phyloP scores from a whole-genome alignment of 352 stramenopile genomes.

The Phytophthora tentaculata region DNA sequence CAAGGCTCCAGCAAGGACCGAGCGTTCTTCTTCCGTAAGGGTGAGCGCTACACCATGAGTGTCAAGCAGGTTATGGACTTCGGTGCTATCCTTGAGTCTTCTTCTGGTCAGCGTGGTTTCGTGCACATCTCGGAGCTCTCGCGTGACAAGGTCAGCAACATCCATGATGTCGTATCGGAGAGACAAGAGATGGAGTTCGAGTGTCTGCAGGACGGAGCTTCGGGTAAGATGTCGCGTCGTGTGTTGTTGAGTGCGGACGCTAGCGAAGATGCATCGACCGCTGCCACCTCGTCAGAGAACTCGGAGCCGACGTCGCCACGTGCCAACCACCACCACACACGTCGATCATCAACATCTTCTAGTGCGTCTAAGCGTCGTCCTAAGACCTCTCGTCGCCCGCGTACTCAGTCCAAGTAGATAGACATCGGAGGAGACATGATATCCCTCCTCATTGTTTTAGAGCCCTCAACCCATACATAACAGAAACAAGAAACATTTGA shows the following conservation, averaged over 20 bases:
- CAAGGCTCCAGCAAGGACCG: slow-evolving; percentile 20
- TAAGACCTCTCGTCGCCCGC: slow-evolving; percentile 36
- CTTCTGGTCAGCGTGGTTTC: slow-evolving; percentile 89
- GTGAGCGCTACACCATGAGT: slow-evolving; percentile 91
- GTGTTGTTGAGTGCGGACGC: slow-evolving; percentile 38
- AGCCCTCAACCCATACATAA: too few species aligned
- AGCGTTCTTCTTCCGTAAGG: slow-evolving; percentile 83
- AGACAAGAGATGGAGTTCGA: slow-evolving; percentile 83
- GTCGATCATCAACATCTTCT: slow-evolving; percentile 40
- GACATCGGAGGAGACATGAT: neutral
- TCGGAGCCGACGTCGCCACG: slow-evolving; percentile 11
- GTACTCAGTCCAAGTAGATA: slow-evolving; percentile 42
- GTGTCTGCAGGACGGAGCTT: slow-evolving; percentile 79
- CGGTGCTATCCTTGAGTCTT: slow-evolving; percentile 90
- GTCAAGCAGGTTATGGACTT: slow-evolving; percentile 96
- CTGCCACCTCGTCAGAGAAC: slow-evolving; percentile 10
- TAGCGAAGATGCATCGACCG: slow-evolving; percentile 13
- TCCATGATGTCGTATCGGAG: slow-evolving; percentile 61
- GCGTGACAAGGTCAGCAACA: slow-evolving; percentile 66
- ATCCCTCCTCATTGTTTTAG: slow-evolving; percentile 28
- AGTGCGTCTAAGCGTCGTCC: slow-evolving; percentile 34
- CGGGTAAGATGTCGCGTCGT: slow-evolving; percentile 87
- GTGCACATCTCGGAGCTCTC: slow-evolving; percentile 96
- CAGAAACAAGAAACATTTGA: slow-evolving; percentile 25
- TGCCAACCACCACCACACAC: slow-evolving; percentile 32